phyloP scores from a whole-genome alignment of 768 basidiomycete species.

The Hericium rajendrae region DNA sequence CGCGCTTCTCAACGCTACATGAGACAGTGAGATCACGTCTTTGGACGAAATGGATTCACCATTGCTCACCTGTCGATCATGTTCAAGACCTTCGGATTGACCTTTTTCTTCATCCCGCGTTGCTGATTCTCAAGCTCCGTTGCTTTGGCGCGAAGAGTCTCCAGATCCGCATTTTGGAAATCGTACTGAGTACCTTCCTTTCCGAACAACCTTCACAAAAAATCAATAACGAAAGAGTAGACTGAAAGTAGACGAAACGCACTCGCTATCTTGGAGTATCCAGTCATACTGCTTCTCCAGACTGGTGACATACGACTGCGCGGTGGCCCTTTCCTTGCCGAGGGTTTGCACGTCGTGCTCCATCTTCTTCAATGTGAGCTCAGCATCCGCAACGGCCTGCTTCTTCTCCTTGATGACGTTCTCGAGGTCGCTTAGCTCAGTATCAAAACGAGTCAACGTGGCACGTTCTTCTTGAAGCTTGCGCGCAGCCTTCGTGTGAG shows the following conservation, averaged over 20 bases:
- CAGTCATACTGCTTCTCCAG: constrained; percentile 82
- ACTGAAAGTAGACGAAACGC: constrained; percentile 22
- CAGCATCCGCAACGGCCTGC: constrained; percentile 53
- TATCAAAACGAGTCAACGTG: constrained; percentile 79
- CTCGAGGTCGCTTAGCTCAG: constrained; percentile 79
- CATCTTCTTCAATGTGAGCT: constrained; percentile 52
- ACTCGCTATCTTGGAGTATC: constrained; percentile 87
- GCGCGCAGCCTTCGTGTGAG: constrained; percentile 54
- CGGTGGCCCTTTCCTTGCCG: constrained; percentile 54
- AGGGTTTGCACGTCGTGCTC: constrained; percentile 60
- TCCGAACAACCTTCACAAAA: constrained; percentile 47
- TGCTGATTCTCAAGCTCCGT: constrained; percentile 69
- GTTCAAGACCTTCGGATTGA: constrained; percentile 91
- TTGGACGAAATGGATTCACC: neutral
- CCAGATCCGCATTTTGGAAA: constrained; percentile 58
- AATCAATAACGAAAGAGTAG: neutral
- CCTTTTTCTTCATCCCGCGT: constrained; percentile 86
- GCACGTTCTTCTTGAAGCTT: constrained; percentile 81
- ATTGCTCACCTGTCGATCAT: constrained; percentile 83
- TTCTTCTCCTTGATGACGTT: constrained; percentile 76
- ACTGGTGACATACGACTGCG: constrained; percentile 39
- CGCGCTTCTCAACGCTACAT: constrained; percentile 85
- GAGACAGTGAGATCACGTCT: constrained; percentile 2
- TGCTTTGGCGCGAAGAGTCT: constrained; percentile 49
- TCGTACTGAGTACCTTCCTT: constrained; percentile 75